Evolutionary conservation across 2,329 filamentous ascomycete species (phyloP).

Genomic region (Alternaria sp.): DNA sequence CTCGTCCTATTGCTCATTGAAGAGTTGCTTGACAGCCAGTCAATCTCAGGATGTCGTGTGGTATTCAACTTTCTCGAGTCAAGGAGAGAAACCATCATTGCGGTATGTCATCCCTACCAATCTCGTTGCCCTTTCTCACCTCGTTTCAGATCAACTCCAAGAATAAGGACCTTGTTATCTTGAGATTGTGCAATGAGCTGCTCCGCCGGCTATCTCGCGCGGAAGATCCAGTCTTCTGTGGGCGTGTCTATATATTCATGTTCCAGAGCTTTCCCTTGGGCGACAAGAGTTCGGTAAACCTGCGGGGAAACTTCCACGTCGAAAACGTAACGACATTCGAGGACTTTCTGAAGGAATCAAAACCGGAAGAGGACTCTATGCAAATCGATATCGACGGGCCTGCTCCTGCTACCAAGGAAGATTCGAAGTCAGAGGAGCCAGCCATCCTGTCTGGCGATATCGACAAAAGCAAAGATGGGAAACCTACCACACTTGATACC

Average conservation of each 20-base stretch:
- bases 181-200: slow-evolving; percentile 95
- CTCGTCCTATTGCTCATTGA: slow-evolving; percentile 91
- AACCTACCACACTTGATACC: slow-evolving; percentile 63
- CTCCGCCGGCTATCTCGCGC: slow-evolving; percentile 92
- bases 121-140: slow-evolving; percentile 31
- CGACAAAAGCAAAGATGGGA: slow-evolving; percentile 60
- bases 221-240: slow-evolving; percentile 97
- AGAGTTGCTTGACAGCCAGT: slow-evolving; percentile 94
- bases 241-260: slow-evolving; percentile 96
- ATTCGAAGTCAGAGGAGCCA: slow-evolving; percentile 49
- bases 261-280: slow-evolving; percentile 97
- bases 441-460: slow-evolving; percentile 53
- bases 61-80: slow-evolving; percentile 97
- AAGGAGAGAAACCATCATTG: slow-evolving; percentile 84
- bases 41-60: slow-evolving; percentile 86
- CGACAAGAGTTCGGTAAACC: slow-evolving; percentile 96
- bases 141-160: slow-evolving; percentile 43
- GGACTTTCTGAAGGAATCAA: slow-evolving; percentile 55
- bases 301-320: slow-evolving; percentile 93
- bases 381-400: slow-evolving; percentile 67
- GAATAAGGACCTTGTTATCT: slow-evolving; percentile 85
- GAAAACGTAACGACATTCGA: slow-evolving; percentile 94
- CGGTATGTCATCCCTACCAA: slow-evolving; percentile 59
- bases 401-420: slow-evolving; percentile 38
- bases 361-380: slow-evolving; percentile 64